Conservation (phyloP, 2,329 filamentous ascomycete species). For the Epicoccum nigrum region DNA sequence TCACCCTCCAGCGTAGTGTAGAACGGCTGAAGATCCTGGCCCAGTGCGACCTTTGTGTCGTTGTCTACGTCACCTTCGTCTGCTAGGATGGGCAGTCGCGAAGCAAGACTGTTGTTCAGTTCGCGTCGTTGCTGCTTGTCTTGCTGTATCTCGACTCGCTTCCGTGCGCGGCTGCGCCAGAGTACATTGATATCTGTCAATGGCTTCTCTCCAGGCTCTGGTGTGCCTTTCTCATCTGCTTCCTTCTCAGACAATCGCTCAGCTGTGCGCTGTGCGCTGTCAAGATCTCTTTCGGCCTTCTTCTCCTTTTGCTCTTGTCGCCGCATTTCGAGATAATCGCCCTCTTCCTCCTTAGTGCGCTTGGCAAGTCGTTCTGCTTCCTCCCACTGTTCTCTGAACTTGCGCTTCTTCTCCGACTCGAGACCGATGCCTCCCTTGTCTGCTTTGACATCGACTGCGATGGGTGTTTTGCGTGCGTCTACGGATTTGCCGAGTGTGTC, state of each 20-base stretch:
- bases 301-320: conserved; percentile 44
- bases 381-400: conserved; percentile 54
- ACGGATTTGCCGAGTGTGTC: conserved; percentile 72
- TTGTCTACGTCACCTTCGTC: conserved; percentile 73
- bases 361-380: conserved; percentile 41
- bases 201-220: conserved; percentile 53
- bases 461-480: conserved; percentile 68
- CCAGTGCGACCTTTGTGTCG: conserved; percentile 73
- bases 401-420: conserved; percentile 82
- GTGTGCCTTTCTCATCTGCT: conserved; percentile 30
- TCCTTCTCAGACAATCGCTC: conserved; percentile 69
- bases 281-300: conserved; percentile 68
- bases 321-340: conserved; percentile 44
- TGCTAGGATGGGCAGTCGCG: conserved; percentile 63
- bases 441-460: conserved; percentile 77
- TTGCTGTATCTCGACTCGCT: conserved; percentile 72
- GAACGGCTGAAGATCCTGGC: conserved; percentile 58
- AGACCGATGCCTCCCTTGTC: conserved; percentile 83
- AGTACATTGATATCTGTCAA: conserved; percentile 75
- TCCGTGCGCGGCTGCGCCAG: conserved; percentile 76
- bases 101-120: conserved; percentile 40
- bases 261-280: conserved; percentile 80
- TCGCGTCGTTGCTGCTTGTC: conserved; percentile 53
- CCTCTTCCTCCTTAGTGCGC: conserved; percentile 55
- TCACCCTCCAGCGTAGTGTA: conserved; percentile 67